Evolutionary conservation across 306 rosid species (phyloP).

Genomic region (Quercus aquifolioides): DNA sequence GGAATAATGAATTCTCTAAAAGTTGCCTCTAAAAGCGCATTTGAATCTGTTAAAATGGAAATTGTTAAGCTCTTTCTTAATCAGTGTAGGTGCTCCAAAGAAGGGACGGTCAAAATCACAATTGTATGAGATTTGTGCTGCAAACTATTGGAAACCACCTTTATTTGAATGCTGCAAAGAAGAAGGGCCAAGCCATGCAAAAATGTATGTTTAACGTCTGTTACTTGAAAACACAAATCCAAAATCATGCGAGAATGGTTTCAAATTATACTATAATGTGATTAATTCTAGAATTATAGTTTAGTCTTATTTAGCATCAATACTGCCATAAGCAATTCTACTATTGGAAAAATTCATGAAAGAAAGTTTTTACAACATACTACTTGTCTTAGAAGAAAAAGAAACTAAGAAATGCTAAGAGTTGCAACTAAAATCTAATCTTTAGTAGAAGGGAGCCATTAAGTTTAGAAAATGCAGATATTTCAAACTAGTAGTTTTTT

Average conservation of each 20-base stretch:
- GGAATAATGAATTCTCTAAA: too few relatives aligned
- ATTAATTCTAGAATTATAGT: background rate
- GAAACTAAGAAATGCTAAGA: too few relatives aligned
- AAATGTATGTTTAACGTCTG: conserved; percentile 34
- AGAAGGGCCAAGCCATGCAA: conserved; percentile 64
- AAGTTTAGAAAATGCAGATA: too few relatives aligned
- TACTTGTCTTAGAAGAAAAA: too few relatives aligned
- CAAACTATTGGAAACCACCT: conserved; percentile 58
- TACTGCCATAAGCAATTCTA: too few relatives aligned
- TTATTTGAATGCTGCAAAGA: conserved; percentile 62
- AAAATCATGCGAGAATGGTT: background rate
- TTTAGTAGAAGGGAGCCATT: too few relatives aligned
- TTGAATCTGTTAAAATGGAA: background rate
- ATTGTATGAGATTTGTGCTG: conserved; percentile 52
- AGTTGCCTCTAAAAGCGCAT: background rate
- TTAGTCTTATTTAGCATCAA: too few relatives aligned
- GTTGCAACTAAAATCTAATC: too few relatives aligned
- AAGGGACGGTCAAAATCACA: conserved; percentile 42
- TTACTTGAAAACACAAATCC: background rate
- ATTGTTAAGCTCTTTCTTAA: background rate
- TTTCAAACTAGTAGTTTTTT: too few relatives aligned
- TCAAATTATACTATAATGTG: background rate
- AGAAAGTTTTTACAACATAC: too few relatives aligned
- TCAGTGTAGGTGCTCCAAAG: conserved; percentile 31
- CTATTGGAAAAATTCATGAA: too few relatives aligned